Percentiles rank a stretch among this genome's conserved stretches.
phyloP scores from a whole-genome alignment of 2,329 filamentous ascomycete species.

The Dendrostoma leiphaemia region DNA sequence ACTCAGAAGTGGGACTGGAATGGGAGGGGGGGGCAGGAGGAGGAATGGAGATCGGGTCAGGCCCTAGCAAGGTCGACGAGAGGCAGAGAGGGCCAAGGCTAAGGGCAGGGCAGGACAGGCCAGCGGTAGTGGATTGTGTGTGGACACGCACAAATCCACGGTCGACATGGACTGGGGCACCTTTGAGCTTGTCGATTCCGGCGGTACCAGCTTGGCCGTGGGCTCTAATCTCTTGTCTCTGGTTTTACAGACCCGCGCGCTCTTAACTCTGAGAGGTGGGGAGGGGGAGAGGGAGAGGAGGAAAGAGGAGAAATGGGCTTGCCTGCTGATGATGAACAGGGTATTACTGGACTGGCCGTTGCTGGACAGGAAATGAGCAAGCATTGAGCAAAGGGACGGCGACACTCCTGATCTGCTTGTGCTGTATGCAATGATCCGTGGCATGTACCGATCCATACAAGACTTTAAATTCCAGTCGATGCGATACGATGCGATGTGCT shows the following conservation, averaged over 20 bases:
- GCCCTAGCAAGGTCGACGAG: conserved; percentile 2
- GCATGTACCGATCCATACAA: neutral
- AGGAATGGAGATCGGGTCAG: conserved; percentile 5
- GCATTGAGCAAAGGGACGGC: neutral
- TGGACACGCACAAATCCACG: neutral
- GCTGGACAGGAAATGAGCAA: neutral
- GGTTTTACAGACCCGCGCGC: too few species aligned
- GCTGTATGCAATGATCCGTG: neutral
- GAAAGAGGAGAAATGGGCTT: neutral
- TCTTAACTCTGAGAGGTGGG: too few species aligned
- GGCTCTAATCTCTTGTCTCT: too few species aligned
- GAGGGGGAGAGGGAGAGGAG: neutral
- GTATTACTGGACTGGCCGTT: neutral
- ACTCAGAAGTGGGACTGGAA: neutral
- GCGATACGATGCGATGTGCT: too few species aligned
- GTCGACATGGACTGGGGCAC: conserved; percentile 7
- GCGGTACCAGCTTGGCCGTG: neutral
- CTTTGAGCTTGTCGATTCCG: neutral
- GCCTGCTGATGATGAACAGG: neutral
- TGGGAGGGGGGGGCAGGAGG: neutral
- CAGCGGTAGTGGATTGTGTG: neutral
- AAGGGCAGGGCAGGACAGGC: conserved; percentile 6
- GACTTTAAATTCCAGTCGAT: neutral
- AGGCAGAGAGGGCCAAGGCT: neutral
- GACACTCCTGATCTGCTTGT: neutral